Percentiles rank a stretch among this genome's conserved stretches.
phyloP scores from a whole-genome alignment of 495 filamentous ascomycete genomes.

The Tuber aestivum region DNA sequence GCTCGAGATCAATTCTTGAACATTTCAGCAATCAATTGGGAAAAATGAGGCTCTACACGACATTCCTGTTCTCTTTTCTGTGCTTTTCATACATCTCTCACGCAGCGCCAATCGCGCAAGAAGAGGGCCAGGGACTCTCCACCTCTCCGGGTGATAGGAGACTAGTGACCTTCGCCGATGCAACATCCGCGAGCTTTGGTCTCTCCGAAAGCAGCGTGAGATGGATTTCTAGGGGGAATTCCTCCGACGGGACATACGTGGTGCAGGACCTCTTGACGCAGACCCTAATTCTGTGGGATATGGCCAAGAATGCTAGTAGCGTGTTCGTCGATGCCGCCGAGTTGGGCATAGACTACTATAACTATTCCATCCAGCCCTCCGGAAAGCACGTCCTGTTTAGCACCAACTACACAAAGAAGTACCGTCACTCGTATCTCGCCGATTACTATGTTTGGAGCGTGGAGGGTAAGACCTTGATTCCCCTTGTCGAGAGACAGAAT shows the following conservation, averaged over 20 bases:
- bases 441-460: slow-evolving; percentile 53
- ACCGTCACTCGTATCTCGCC: slow-evolving; percentile 55
- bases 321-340: slow-evolving; percentile 47
- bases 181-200: slow-evolving; percentile 42
- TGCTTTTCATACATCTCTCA: slow-evolving; percentile 11
- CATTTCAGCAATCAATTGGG: not conserved
- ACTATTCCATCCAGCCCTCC: slow-evolving; percentile 46
- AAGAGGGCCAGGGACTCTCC: not conserved
- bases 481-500: slow-evolving; percentile 48
- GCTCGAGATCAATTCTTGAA: not conserved
- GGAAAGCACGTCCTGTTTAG: slow-evolving; percentile 50
- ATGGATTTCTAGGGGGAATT: slow-evolving; percentile 45
- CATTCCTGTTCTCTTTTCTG: slow-evolving; percentile 7
- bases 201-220: slow-evolving; percentile 45
- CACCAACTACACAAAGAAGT: slow-evolving; percentile 53
- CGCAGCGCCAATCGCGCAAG: slow-evolving; percentile 14
- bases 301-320: slow-evolving; percentile 47
- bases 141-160: slow-evolving; percentile 15
- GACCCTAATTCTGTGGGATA: slow-evolving; percentile 50
- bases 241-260: slow-evolving; percentile 50
- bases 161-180: slow-evolving; percentile 48
- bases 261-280: slow-evolving; percentile 41
- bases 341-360: slow-evolving; percentile 36
- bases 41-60: not conserved
- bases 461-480: slow-evolving; percentile 45